Base-by-base conservation (phyloP, 306 rosid species). In the Glycine tomentella region DNA sequence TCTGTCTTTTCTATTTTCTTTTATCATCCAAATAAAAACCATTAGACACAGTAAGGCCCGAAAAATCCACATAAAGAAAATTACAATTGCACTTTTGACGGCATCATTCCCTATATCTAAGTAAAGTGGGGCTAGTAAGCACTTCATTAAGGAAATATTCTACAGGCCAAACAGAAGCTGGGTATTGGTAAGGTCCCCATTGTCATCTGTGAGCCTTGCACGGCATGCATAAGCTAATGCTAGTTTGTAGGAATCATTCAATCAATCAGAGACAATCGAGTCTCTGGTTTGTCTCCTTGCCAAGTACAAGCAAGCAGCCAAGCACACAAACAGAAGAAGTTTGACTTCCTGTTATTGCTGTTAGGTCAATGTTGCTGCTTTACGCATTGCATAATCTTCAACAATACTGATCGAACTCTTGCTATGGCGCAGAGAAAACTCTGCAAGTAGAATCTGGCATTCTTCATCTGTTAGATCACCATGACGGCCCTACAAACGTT, bases 361-460 rank as follows among this genome's bases (percentile, higher is more conserved):
- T 79, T 84, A 82, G 20, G 82, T 69, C 31, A 49, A 84, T 25
- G 57, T 7, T 20, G 86, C 80, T 42, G 83, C 77, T 84, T 88
- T 92, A 75, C 94, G 92, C 87, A 83, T 91, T 6, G 92, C 96
- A 40, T 76, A 88, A 83, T 88, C 96, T 16, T 85, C 82, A 0
- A 92, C 96, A 45, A 95, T 86, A 69, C 90, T 87, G 17, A 82
- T 83, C 0, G 96, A 85, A 85, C 84, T 91, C 78, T 75, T 86
- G 88, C 91, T 93, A 76, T 93, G 99, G 57, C 99, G 94, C 12
- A 95, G 79, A 3, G 85, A 89, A 83, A 95, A 93, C 87, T 93
- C 98, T 7, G 97, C 97, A 1, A 95, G 91, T 78, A 95, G 87
- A 71, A 93, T 93, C 82, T 90, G 94, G 25, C 89, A 87, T 85